Base-by-base conservation (phyloP, 2,329 filamentous ascomycete species). In the Penicillium capsulatum region DNA sequence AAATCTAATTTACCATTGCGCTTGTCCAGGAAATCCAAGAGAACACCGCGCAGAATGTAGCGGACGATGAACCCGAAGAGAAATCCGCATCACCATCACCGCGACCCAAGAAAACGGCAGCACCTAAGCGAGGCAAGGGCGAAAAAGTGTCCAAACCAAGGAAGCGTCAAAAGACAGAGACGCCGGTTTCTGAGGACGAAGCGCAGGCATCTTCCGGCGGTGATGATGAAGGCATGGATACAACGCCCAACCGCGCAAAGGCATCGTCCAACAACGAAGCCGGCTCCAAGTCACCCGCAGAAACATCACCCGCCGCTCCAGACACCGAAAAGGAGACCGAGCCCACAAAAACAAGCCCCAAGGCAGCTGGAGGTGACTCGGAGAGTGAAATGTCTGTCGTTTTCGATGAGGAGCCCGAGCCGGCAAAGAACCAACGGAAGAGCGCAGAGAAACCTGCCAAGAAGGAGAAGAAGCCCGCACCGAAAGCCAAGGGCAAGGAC, bases 341-440 rank as follows among this genome's bases (percentile, higher is more conserved):
- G 17, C 40, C 16, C 5, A 27, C 20, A 19, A 43, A 50, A 36
- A 26, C 37, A 17, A 36, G 48, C 9, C 56, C 59, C 15, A 63
- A 64, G 8, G 66, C 62, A 29, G 72, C 71, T n/a, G 69, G 69
- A 53, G 69, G 68, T 15, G 67, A 57, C 7, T 78, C 76, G 0
- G 76, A 82, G 32, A 81, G 75, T 56, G 83, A 86, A 38, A 69
- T 88, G 63, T 91, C 86, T 0, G 75, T 79, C 3, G 74, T 95
- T n/a, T 69, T 92, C 28, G 90, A 95, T 58, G 86, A 91, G 48
- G 73, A 72, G 2, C 78, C 79, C 19, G 79, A 80, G 34, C 73
- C 73, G 17, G 79, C 75, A 58, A 76, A 73, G 51, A 82, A 78
- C 50, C 51, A 53, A 19, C 56, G 60, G 38, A 64, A 64, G 44